A percentile compares a stretch with the other conserved stretches of the same genome.
Evolutionary conservation across 2,329 filamentous ascomycete genomes (phyloP).

Genomic region (Ceratocystis eucalypticola): DNA sequence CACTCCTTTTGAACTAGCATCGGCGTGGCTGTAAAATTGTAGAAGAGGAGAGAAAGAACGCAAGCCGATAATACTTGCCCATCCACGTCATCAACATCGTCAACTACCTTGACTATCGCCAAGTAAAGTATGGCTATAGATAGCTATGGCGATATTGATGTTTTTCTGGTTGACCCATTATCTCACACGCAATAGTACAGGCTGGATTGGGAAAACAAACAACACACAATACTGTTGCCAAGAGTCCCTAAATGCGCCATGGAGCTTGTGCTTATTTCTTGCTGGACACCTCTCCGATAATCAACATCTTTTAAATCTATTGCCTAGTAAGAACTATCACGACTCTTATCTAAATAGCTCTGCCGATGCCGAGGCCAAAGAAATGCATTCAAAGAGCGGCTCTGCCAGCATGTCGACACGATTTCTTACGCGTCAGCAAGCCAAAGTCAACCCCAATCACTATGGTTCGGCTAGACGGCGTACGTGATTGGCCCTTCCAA

Average conservation of each 20-base stretch:
- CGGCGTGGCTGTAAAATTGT: too few species aligned
- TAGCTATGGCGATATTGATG: background rate
- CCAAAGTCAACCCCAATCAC: background rate
- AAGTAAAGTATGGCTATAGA: too few species aligned
- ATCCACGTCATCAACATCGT: too few species aligned
- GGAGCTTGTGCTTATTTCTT: background rate
- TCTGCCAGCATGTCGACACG: background rate
- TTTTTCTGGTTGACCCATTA: background rate
- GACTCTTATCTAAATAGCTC: background rate
- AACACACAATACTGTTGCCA: background rate
- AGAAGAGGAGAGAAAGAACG: too few species aligned
- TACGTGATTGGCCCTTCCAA: background rate
- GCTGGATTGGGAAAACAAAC: background rate
- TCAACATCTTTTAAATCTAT: background rate
- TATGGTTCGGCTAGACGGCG: background rate
- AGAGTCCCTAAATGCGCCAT: background rate
- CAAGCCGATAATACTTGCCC: too few species aligned
- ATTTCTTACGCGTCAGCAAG: background rate
- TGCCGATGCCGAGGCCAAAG: background rate
- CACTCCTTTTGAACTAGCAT: too few species aligned
- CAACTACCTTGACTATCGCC: too few species aligned
- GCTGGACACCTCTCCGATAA: background rate
- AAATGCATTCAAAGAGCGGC: background rate
- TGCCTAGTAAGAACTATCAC: background rate
- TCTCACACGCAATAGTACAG: background rate